Percentiles rank a stretch among this genome's conserved stretches.
These are phyloP conservation scores for Penicillium freii DNA, from an alignment of 2,329 filamentous ascomycete species.

Conservation along the genomic window DNA sequence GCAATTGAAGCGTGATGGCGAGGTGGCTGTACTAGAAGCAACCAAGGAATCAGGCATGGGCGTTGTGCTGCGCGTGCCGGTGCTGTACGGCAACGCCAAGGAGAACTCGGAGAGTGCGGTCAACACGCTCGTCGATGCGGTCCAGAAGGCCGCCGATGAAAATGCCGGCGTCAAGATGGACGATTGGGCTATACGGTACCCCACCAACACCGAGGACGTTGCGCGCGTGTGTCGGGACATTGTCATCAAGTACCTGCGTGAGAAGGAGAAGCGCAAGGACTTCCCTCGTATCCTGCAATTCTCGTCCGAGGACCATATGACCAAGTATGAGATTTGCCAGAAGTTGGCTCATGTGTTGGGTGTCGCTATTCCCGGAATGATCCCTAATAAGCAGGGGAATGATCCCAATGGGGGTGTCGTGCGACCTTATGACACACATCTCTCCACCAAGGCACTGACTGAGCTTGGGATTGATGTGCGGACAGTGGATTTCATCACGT, in stretches of 20 bases:
- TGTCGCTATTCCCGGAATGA: constrained; percentile 65
- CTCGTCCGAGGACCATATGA: constrained; percentile 79
- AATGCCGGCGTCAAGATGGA: constrained; percentile 71
- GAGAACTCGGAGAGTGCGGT: constrained; percentile 74
- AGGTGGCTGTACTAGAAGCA: constrained; percentile 66
- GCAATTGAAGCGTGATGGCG: constrained; percentile 69
- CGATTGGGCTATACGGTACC: constrained; percentile 79
- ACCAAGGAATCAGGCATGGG: constrained; percentile 56
- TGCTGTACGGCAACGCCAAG: constrained; percentile 77
- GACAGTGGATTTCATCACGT: constrained; percentile 72
- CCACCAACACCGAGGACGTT: constrained; percentile 86
- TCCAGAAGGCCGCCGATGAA: constrained; percentile 69
- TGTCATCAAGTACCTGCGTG: constrained; percentile 63
- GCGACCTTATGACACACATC: constrained; percentile 82
- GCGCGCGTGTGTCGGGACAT: constrained; percentile 75
- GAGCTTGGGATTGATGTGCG: constrained; percentile 72
- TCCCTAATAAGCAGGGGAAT: constrained; percentile 65
- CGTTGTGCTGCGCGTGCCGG: constrained; percentile 74
- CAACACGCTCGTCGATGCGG: constrained; percentile 72
- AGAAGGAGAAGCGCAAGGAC: constrained; percentile 47
- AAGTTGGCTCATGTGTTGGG: constrained; percentile 77
- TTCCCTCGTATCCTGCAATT: constrained; percentile 77
- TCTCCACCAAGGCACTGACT: constrained; percentile 71
- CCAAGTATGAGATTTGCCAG: constrained; percentile 86
- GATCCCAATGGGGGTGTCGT: constrained; percentile 69